Base-by-base conservation (phyloP, 1,139 yeast species). In the Saccharomycopsis hybrid region DNA sequence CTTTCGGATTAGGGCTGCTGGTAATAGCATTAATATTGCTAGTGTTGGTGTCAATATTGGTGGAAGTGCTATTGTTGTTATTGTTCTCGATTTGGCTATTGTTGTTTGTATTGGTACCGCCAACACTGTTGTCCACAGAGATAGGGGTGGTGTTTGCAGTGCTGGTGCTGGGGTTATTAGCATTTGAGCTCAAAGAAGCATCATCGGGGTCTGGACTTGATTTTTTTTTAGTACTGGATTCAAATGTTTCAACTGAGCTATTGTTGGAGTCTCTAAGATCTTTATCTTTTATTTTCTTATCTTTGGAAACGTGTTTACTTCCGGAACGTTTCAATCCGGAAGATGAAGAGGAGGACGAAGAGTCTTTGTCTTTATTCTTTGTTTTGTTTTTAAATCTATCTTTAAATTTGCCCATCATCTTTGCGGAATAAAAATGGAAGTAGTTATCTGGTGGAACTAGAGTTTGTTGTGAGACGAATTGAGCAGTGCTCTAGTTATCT, bases 341-440 rank as follows among this genome's bases (percentile, higher is more conserved):
- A 4, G 42, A 25, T 7, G 24, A 29, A 18, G 44, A n/a, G 7
- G 43, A 39, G 24, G 42, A 13, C n/a, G 18, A 29, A 35, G 40
- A 8, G 27, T 38, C 50, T 39, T 47, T 50, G 3, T 50, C 53
- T 25, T 47, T 50, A 7, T 43, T 45, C 38, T 47, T 52, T 25
- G 28, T 46, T 40, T 52, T 52, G 24, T 45, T 52, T 29, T 52
- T 52, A 29, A 52, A 52, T 41, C 55, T 43, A 45, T 52, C 55
- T 46, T 52, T 52, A 28, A 52, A 52, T 37, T 52, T 52, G 11
- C 55, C 55, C 55, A 52, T 52, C 55, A 52, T 52, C 28, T 52
- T 52, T 18, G 18, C 18, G 18, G 18, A 18, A 18, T 18, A 18
- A 18, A 18, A 18, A 18, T 18, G 18, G 18, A 18, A 18, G 18